Evolutionary conservation across 805 yeast genomes (phyloP), one percentile per base, ranked within the genome.

Genomic region (Yamadazyma ubonensis): DNA sequence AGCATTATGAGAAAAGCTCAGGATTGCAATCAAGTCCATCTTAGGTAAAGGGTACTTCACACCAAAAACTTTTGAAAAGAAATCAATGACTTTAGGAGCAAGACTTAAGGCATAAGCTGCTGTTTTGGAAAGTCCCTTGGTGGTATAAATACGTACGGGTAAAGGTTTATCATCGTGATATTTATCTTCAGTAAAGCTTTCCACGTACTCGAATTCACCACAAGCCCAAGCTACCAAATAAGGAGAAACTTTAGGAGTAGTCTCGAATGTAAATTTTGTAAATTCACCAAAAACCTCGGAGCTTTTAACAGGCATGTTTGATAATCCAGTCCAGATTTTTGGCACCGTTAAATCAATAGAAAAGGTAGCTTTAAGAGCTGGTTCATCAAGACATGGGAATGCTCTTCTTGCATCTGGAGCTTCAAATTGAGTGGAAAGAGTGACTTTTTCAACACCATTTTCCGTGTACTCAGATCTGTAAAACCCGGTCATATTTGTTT

Each of bases 1-100:
- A 16, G 95, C 96, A 51, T 87, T 86, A 42, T 88, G 89, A 22
- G 86, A 76, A 56, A 82, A 84, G 37, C 84, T 78, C 50, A 86
- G 90, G 42, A 86, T 82, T 3, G 90, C 90, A 27, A 87, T 67
- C 62, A 85, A 69, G 56, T 87, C 95, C 58, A 86, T 66, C 62
- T 86, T 86, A 32, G 95, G 91, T 50, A 86, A 70, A 16, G 95
- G 93, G 55, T 84, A 86, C 44, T 65, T 54, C 36, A 75, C 58
- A 44, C 73, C 77, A 49, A 77, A 77, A 16, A 74, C 63, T 32
- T 51, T 53, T 10, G 76, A 66, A 49, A 73, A 70, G 53, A 63
- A 74, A 51, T 75, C 80, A 29, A 77, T 71, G 31, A 74, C 73
- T 37, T 67, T 67, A 15, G 75, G 71, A 7, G 81, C 71, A 22